Base-by-base conservation (phyloP, 2,329 filamentous ascomycete species). In the Raffaelea albimanens region DNA sequence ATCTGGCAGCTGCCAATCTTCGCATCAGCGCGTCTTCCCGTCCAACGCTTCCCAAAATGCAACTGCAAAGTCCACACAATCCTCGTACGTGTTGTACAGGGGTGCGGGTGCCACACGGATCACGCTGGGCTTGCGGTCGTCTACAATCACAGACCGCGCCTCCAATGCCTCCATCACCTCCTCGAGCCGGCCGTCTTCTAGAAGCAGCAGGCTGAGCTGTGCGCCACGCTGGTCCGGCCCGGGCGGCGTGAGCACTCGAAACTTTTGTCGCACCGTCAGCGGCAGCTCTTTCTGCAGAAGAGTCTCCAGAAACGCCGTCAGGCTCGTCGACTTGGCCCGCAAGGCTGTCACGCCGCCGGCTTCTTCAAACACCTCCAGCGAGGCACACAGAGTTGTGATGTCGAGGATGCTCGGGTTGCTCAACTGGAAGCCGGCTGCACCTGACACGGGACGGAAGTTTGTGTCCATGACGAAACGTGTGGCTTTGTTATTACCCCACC, bases 401-500 rank as follows among this genome's bases (percentile, higher is more conserved):
- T 95, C 87, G 5, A 93, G 70, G 9, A 83, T 85, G 1, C 81
- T 87, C 2, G 85, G 87, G 61, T 95, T 96, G 47, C 83, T 88
- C 19, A 93, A 64, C 63, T 95, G 87, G 65, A 81, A 95, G 7
- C 89, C 90, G 22, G 75, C 80, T 0, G 89, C 89, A 34, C 89
- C 89, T 2, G 77, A 68, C 5, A 86, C 86, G 5, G 90, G 87
- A 23, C 80, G 69, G 63, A 94, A 95, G 49, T 72, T 69, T 63
- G 87, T 91, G 46, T 82, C 80, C 89, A 95, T 95, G 31, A 78
- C 73, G 67, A 95, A 95, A 7, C 90, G 75, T 33, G 78, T 80
- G 44, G 69, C 66, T 65, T 89, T 89, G 66, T 89, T 83, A 46
- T 82, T 84, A 39, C 89, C 89, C 77, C 90, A 95, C 89, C 89